Conservation (phyloP, 2,329 filamentous ascomycete species). For the Cordyceps fumosorosea region DNA sequence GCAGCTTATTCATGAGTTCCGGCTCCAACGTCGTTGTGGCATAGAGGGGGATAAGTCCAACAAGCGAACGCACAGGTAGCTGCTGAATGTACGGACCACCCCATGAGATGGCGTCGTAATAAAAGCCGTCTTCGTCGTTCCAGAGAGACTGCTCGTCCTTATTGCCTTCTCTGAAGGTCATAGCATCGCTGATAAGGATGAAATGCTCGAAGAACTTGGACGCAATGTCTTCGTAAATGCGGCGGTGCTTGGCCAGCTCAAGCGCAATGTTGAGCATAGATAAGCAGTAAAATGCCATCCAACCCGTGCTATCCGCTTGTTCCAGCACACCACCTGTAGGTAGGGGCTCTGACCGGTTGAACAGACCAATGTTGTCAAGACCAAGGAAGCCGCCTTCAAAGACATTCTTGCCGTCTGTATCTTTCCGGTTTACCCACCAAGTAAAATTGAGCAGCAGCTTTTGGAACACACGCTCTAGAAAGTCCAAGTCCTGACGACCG, state of each 20-base stretch:
- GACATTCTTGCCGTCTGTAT: conserved; percentile 89
- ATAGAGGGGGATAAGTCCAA: conserved; percentile 89
- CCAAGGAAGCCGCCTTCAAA: conserved; percentile 96
- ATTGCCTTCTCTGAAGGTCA: conserved; percentile 71
- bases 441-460: conserved; percentile 95
- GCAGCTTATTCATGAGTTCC: conserved; percentile 85
- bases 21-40: conserved; percentile 89
- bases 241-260: conserved; percentile 88
- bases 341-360: conserved; percentile 92
- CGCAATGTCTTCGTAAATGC: conserved; percentile 93
- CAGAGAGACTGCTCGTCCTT: conserved; percentile 77
- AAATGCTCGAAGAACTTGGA: conserved; percentile 99
- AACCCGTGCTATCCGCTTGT: conserved; percentile 94
- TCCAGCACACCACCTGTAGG: conserved; percentile 90
- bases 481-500: conserved; percentile 88
- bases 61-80: conserved; percentile 83
- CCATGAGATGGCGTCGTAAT: conserved; percentile 97
- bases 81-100: conserved; percentile 91
- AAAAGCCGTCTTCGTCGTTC: conserved; percentile 96
- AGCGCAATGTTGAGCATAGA: conserved; percentile 96
- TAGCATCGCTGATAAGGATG: conserved; percentile 94
- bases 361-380: conserved; percentile 93
- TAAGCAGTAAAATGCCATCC: conserved; percentile 98
- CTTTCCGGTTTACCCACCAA: conserved; percentile 98
- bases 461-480: conserved; percentile 92